Base-by-base conservation (phyloP, 331 rosid genomes). In the Malus hybrid region DNA sequence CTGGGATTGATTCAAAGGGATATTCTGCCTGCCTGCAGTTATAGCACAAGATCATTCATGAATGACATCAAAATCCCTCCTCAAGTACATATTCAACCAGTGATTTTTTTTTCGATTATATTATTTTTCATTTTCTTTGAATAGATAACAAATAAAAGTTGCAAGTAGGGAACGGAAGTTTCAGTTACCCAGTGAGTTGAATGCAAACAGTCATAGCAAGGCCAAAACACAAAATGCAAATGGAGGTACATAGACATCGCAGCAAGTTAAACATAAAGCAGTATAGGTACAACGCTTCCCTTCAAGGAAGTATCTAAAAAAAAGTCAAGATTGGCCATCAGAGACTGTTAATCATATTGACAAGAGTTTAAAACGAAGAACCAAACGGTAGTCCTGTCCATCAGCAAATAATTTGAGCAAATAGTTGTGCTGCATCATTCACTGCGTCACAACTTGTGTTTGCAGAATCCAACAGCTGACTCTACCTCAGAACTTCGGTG, bases 11-110 rank as follows among this genome's bases (percentile, higher is more conserved):
- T 82, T 83, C 83, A 15, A 83, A 60, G 88, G 77, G 50, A 81
- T 65, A 80, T 73, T 80, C 68, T 78, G 87, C 54, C 76, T 65
- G 65, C 78, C 98, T 89, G 86, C 82, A 83, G 24, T 76, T 65
- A 57, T 55, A 74, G 48, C 19, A 60, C 69, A 54, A 19, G 65
- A 75, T 54, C 60, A 64, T 88, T 78, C 19, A 7, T 84, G 82
- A 63, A 6, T 9, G 72, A 39, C 20, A 46, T 57, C 46, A 65
- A 73, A 39, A 71, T 75, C 55, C 52, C 50, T 27, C 71, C 39
- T 13, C 84, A 48, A 44, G 57, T 56, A 76, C 57, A 64, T 16
- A 61, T 59, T 56, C 34, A 48, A 69, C 5, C 8, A 64, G 62
- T 34, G 61, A 57, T 22, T 67, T 28, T 29, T 5, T 42, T 1